A percentile compares a stretch with the other conserved stretches of the same genome.
phyloP scores from a whole-genome alignment of 805 yeast genomes.

The Candida andamanensis region DNA sequence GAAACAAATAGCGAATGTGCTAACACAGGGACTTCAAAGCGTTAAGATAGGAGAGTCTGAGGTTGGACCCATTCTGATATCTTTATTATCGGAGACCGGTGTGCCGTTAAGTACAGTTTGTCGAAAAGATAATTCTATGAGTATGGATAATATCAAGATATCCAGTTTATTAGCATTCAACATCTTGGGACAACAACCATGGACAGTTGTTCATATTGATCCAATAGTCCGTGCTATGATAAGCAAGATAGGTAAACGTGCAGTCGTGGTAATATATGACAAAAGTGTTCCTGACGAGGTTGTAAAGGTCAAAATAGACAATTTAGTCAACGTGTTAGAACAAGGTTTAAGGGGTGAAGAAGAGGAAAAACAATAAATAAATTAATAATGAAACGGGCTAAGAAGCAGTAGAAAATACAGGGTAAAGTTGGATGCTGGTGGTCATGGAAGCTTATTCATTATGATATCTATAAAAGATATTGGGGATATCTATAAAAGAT shows the following conservation, averaged over 20 bases:
- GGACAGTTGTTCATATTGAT: constrained; percentile 19
- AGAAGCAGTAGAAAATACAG: too few species aligned
- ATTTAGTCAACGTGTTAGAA: constrained; percentile 22
- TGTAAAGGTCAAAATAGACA: constrained; percentile 34
- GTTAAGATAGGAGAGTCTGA: constrained; percentile 7
- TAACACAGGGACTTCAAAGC: constrained; percentile 28
- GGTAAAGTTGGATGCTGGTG: too few species aligned
- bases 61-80: constrained; percentile 24
- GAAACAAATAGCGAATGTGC: constrained; percentile 30
- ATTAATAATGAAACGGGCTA: too few species aligned
- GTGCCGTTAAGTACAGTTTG: constrained; percentile 37
- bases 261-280: constrained; percentile 28
- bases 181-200: constrained; percentile 10
- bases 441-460: too few species aligned
- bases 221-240: constrained; percentile 22
- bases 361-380: too few species aligned
- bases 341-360: constrained; percentile 36
- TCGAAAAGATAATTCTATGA: constrained; percentile 6
- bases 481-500: too few species aligned
- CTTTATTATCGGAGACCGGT: constrained; percentile 32
- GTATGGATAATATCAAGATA: constrained; percentile 28
- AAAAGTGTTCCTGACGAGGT: constrained; percentile 22
- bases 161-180: constrained; percentile 32
- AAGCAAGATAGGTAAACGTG: constrained; percentile 13
- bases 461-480: too few species aligned